These are phyloP conservation scores for Herpotrichia juniperi DNA, from an alignment of 2,329 filamentous ascomycete genomes.

Conservation along the genomic window DNA sequence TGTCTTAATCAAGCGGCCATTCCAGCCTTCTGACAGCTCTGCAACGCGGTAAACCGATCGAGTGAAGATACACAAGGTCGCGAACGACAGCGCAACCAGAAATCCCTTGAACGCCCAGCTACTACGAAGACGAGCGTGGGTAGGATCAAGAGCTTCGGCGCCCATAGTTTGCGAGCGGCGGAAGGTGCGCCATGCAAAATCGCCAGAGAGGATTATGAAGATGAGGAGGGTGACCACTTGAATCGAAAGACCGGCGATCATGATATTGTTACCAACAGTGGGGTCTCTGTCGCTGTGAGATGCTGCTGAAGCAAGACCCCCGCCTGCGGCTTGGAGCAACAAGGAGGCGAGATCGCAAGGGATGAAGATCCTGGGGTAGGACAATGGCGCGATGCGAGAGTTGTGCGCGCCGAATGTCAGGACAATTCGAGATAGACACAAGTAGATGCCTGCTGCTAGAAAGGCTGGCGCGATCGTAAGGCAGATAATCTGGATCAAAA, in stretches of 20 bases:
- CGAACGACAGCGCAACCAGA: constrained; percentile 59
- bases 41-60: constrained; percentile 70
- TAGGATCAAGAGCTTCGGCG: constrained; percentile 29
- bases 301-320: constrained; percentile 48
- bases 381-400: constrained; percentile 51
- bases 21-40: constrained; percentile 70
- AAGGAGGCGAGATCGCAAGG: constrained; percentile 55
- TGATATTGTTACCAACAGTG: constrained; percentile 50
- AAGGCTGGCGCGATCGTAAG: constrained; percentile 62
- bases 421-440: constrained; percentile 59
- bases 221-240: constrained; percentile 52
- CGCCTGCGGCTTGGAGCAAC: constrained; percentile 52
- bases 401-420: constrained; percentile 46
- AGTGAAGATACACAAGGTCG: constrained; percentile 68
- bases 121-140: constrained; percentile 28
- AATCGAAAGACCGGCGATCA: constrained; percentile 53
- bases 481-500: constrained; percentile 71
- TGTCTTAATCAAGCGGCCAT: constrained; percentile 60
- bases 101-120: constrained; percentile 60
- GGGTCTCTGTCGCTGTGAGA: constrained; percentile 38
- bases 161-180: constrained; percentile 26
- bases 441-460: constrained; percentile 69
- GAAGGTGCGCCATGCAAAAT: constrained; percentile 45
- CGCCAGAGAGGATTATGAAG: constrained; percentile 49
- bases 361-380: constrained; percentile 60